phyloP scores from a whole-genome alignment of 805 yeast genomes.

The Zygoascus ofunaensis region DNA sequence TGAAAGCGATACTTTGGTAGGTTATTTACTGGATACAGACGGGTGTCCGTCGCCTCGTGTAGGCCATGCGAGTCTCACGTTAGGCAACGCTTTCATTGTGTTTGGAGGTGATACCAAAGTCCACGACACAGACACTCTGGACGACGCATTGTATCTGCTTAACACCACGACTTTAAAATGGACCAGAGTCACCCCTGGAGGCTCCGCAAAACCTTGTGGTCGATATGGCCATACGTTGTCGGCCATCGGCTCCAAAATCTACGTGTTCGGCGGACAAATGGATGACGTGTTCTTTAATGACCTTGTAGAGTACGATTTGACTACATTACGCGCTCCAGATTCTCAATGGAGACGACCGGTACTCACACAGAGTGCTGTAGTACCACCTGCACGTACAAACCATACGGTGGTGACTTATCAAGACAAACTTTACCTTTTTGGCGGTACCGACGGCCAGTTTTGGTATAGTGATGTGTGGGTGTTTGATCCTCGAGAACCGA shows the following conservation, averaged over 20 bases:
- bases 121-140: conserved; percentile 60
- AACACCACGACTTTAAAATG: conserved; percentile 68
- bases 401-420: conserved; percentile 81
- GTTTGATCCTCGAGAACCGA: conserved; percentile 57
- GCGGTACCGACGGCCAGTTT: conserved; percentile 75
- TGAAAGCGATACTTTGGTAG: conserved; percentile 38
- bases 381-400: conserved; percentile 80
- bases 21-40: conserved; percentile 60
- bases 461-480: conserved; percentile 71
- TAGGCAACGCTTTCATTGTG: conserved; percentile 90
- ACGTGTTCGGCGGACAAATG: conserved; percentile 90
- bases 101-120: conserved; percentile 94
- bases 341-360: conserved; percentile 75
- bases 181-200: conserved; percentile 68
- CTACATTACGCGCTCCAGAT: conserved; percentile 71
- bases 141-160: conserved; percentile 81
- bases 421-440: conserved; percentile 75
- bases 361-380: conserved; percentile 38
- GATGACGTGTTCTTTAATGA: conserved; percentile 78
- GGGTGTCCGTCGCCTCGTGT: conserved; percentile 92
- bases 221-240: conserved; percentile 92
- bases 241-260: conserved; percentile 54
- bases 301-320: conserved; percentile 75
- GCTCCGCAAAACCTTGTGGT: conserved; percentile 77
- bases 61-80: conserved; percentile 84